phyloP scores from a whole-genome alignment of 768 basidiomycete species.

The Paxillus ammoniavirescens region DNA sequence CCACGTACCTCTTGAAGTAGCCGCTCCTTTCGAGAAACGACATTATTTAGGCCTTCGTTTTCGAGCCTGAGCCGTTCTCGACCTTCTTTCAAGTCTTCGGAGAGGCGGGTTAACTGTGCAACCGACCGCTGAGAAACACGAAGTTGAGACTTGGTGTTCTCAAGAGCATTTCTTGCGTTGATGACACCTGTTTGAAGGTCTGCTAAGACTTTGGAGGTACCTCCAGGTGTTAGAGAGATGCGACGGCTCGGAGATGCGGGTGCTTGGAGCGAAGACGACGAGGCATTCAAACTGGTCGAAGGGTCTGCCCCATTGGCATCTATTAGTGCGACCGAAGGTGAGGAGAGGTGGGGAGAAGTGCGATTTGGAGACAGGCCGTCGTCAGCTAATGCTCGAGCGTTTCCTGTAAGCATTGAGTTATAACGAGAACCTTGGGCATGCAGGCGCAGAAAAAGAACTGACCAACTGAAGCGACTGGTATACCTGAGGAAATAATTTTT shows the following conservation, averaged over 20 bases:
- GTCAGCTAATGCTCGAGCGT: slow-evolving; percentile 81
- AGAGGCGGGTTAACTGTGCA: slow-evolving; percentile 79
- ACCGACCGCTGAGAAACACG: slow-evolving; percentile 80
- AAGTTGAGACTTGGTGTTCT: slow-evolving; percentile 83
- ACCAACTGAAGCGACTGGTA: slow-evolving; percentile 79
- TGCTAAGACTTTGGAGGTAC: slow-evolving; percentile 84
- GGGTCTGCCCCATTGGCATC: slow-evolving; percentile 33
- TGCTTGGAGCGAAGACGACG: slow-evolving; percentile 39
- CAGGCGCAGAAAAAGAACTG: slow-evolving; percentile 29
- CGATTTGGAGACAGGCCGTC: slow-evolving; percentile 50
- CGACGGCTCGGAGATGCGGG: slow-evolving; percentile 52
- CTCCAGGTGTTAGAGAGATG: slow-evolving; percentile 66
- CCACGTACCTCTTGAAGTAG: slow-evolving; percentile 73
- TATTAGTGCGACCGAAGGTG: slow-evolving; percentile 31
- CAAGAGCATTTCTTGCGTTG: slow-evolving; percentile 75
- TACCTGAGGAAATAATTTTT: slow-evolving; percentile 46
- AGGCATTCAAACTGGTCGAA: slow-evolving; percentile 32
- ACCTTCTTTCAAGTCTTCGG: slow-evolving; percentile 86
- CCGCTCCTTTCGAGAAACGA: slow-evolving; percentile 84
- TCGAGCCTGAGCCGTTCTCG: slow-evolving; percentile 79
- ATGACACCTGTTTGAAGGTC: slow-evolving; percentile 84
- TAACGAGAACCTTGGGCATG: slow-evolving; percentile 17
- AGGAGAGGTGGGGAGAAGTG: slow-evolving; percentile 27
- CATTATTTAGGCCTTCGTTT: slow-evolving; percentile 86
- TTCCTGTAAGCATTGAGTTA: slow-evolving; percentile 48